Evolutionary conservation across 2,329 filamentous ascomycete species (phyloP).

Genomic region (Intubia oerlemansii): DNA sequence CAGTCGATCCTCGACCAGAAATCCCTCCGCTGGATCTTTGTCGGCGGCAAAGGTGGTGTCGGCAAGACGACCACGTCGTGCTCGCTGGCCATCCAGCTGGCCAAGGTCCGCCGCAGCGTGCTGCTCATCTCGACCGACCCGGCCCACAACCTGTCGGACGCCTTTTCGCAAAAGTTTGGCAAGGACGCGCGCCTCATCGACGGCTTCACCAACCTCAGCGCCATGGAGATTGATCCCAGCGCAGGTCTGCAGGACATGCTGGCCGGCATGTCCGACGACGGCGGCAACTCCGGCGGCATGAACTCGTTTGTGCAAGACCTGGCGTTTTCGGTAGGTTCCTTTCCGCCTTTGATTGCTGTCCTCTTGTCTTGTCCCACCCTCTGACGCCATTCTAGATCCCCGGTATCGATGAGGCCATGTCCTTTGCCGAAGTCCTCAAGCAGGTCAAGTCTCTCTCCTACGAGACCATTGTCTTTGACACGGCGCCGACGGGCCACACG

Average conservation of each 20-base stretch:
- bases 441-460: slow-evolving; percentile 98
- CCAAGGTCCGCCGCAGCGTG: slow-evolving; percentile 83
- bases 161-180: slow-evolving; percentile 97
- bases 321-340: too few relatives aligned
- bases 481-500: slow-evolving; percentile 91
- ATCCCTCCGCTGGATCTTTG: slow-evolving; percentile 94
- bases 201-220: slow-evolving; percentile 81
- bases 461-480: slow-evolving; percentile 98
- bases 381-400: slow-evolving; percentile 88
- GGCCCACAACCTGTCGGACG: slow-evolving; percentile 92
- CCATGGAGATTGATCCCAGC: slow-evolving; percentile 98
- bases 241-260: slow-evolving; percentile 92
- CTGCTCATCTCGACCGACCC: slow-evolving; percentile 97
- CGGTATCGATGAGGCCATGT: slow-evolving; percentile 98
- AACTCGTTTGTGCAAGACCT: slow-evolving; percentile 98
- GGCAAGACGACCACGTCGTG: slow-evolving; percentile 99
- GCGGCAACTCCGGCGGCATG: slow-evolving; percentile 44
- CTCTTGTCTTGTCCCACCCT: too few relatives aligned
- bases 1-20: slow-evolving; percentile 91
- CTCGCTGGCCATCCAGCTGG: slow-evolving; percentile 92
- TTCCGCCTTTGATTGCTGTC: too few relatives aligned
- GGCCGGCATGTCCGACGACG: slow-evolving; percentile 53
- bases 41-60: slow-evolving; percentile 93
- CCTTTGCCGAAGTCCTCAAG: slow-evolving; percentile 95
- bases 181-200: slow-evolving; percentile 89